Evolutionary conservation across 805 yeast species (phyloP), one percentile per base, ranked within the genome.

Genomic region (Ogataea paraovalis): DNA sequence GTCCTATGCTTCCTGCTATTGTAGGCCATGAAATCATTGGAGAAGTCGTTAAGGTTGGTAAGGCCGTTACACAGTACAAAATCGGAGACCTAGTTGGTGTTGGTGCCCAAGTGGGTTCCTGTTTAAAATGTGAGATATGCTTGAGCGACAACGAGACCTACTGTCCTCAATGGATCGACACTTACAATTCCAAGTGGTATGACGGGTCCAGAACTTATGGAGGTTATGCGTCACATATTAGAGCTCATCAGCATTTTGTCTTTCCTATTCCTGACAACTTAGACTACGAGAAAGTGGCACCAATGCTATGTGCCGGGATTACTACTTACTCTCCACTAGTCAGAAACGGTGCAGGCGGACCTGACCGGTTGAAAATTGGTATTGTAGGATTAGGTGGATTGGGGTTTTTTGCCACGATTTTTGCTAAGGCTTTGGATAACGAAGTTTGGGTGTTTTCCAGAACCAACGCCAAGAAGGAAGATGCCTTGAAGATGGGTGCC

Each of bases 361-460:
- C 78, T 75, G 47, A 72, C 74, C 42, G 80, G 79, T 44, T 70
- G 70, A 51, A 71, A 67, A 44, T 78, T 42, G 83, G 80, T 54
- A 68, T 80, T 50, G 56, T 64, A 48, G 77, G 76, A 49, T 65
- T 72, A 47, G 77, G 77, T 51, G 77, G 77, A 25, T 67, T 72
- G 57, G 77, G 77, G 19, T 75, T 71, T 55, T 66, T 71, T 69
- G 73, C 75, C n/a, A 59, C 72, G 38, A 62, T 70, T 58, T 74
- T 80, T 49, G 81, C 83, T 36, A 74, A 76, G 53, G 83, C 83
- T 6, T 60, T 80, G 59, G 85, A 84, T 45, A 82, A 83, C 27
- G 74, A 78, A 51, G 84, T 80, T 25, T 70, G 73, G 43, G 83
- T 81, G 3, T 70, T 80, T 56, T 79, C 84, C 16, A 70, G 85